Evolutionary conservation across 2,329 filamentous ascomycete species (phyloP), one percentile per base, ranked within the genome.

Genomic region (Chaetomiaceae sp.): DNA sequence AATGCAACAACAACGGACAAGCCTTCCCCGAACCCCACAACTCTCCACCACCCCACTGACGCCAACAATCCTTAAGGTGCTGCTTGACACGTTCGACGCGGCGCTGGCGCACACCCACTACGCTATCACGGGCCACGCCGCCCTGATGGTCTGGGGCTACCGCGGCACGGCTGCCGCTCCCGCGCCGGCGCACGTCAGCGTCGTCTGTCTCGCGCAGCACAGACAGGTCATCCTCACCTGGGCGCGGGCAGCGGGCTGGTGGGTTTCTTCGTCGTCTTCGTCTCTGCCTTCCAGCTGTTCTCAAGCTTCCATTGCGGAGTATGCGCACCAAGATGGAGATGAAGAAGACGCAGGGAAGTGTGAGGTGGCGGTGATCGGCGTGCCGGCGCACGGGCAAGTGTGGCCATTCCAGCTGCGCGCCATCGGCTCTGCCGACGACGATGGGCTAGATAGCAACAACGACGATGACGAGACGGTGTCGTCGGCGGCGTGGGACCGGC

Each of bases 131-230:
- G 75, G 75, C 18, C 61, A 65, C 18, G 65, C 65, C 0, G 72
- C 72, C 11, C 62, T 78, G 49, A 55, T 62, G 3, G 64, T 69
- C 38, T 70, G 73, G 61, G 73, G 71, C 38, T 68, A 63, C 49
- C 41, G 47, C 7, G 57, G 17, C 29, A 8, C 5, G n/a, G 15
- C 20, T 17, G 6, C n/a, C n/a, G 18, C n/a, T 6, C 12, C 5
- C 6, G 45, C 36, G 6, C 63, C 65, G 0, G 51, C 53, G 5
- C 57, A 65, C 37, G 53, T 76, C 15, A 68, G 59, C 34, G 61
- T 78, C 43, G 37, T 71, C 17, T 74, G 68, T 49, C 68, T 71
- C 0, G 48, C 52, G 6, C 51, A 63, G 11, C 62, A 62, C 6
- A 59, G 55, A 12, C 58, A 66, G 12, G 65, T 66, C 7, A 56